Conservation (phyloP, 768 basidiomycete species). For the Xerocomellus intermedius region DNA sequence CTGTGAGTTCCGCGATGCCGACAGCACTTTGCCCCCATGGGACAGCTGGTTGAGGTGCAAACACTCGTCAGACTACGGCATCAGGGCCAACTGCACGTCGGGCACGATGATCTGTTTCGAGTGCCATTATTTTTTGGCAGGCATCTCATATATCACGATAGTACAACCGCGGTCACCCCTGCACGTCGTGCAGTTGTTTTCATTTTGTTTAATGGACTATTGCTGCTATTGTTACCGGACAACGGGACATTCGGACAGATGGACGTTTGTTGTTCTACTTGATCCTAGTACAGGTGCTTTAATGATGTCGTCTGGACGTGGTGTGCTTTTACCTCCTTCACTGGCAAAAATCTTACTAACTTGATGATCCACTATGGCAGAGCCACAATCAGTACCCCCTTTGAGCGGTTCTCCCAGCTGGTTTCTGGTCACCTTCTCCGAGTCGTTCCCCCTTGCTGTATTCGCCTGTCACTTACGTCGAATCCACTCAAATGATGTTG, state of each 20-base stretch:
- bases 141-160: not conserved
- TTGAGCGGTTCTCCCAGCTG: not conserved
- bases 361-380: not conserved
- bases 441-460: not conserved
- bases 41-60: not conserved
- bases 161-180: not conserved
- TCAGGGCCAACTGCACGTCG: slow-evolving; percentile 2
- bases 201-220: not conserved
- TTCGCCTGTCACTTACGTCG: not conserved
- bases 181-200: not conserved
- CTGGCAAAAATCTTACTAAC: slow-evolving; percentile 1
- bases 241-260: not conserved
- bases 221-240: not conserved
- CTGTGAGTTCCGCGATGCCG: slow-evolving; percentile 48
- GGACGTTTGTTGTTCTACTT: not conserved
- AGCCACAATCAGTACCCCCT: not conserved
- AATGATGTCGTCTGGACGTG: not conserved
- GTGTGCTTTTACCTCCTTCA: slow-evolving; percentile 9
- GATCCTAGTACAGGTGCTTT: not conserved
- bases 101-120: not conserved
- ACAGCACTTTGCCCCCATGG: slow-evolving; percentile 40
- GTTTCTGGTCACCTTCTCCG: not conserved
- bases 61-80: slow-evolving; percentile 2
- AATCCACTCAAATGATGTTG: not conserved
- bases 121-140: not conserved